Percentiles rank a stretch among this genome's conserved stretches.
phyloP scores from a whole-genome alignment of 345 rosid species.

The Brassica rapa region DNA sequence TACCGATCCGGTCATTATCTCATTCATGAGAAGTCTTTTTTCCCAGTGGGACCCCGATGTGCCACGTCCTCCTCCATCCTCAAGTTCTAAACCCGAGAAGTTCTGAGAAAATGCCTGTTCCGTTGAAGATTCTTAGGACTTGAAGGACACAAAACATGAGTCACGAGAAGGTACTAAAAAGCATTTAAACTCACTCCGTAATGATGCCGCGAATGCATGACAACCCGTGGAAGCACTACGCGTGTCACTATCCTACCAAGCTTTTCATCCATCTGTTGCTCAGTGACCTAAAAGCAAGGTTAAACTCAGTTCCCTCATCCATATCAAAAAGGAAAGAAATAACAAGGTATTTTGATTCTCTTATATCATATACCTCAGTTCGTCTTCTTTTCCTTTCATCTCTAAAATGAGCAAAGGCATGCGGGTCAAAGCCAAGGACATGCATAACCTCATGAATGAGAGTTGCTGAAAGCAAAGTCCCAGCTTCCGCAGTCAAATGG shows the following conservation, averaged over 20 bases:
- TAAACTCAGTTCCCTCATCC: background rate
- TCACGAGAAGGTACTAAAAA: background rate
- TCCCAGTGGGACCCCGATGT: constrained; percentile 99
- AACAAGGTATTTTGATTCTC: background rate
- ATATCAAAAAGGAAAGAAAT: background rate
- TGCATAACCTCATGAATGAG: constrained; percentile 99
- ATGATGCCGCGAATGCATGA: constrained; percentile 95
- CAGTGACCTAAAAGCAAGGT: constrained; percentile 60
- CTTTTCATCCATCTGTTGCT: constrained; percentile 85
- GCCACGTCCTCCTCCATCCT: constrained; percentile 99
- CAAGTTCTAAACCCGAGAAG: constrained; percentile 96
- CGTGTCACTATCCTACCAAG: constrained; percentile 93
- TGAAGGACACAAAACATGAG: constrained; percentile 10
- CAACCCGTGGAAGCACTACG: constrained; percentile 94
- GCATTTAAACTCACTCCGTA: constrained; percentile 66
- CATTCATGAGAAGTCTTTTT: constrained; percentile 97
- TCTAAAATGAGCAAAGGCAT: constrained; percentile 97
- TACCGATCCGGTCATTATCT: constrained; percentile 99
- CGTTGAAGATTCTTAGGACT: constrained; percentile 12
- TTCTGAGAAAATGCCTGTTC: constrained; percentile 90
- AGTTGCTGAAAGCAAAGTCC: constrained; percentile 93
- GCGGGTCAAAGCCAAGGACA: constrained; percentile 99
- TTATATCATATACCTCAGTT: constrained; percentile 54
- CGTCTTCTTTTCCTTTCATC: constrained; percentile 99
- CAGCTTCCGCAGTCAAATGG: constrained; percentile 96